Percentiles rank a stretch among this genome's conserved stretches.
These are phyloP conservation scores for Xylaria intraflava DNA, from an alignment of 495 filamentous ascomycete species.

Conservation along the genomic window DNA sequence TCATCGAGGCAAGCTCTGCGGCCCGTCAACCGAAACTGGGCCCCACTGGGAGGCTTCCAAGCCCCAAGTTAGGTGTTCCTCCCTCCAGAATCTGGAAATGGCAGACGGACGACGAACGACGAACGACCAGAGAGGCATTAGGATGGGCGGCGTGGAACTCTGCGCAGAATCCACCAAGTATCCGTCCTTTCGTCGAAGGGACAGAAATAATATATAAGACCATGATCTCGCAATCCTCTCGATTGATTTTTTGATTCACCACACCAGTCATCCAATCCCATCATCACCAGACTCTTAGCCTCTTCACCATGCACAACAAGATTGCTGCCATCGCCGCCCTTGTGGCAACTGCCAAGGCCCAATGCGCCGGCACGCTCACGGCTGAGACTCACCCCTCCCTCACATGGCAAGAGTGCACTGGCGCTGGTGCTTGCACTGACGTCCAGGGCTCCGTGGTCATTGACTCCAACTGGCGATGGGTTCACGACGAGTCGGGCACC, in stretches of 20 bases:
- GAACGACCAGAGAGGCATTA: background rate
- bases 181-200: background rate
- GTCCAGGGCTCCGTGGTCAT: slow-evolving; percentile 48
- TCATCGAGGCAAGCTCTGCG: slow-evolving; percentile 3
- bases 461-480: slow-evolving; percentile 66
- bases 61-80: background rate
- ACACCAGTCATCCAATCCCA: slow-evolving; percentile 12
- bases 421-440: slow-evolving; percentile 44
- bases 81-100: slow-evolving; percentile 3
- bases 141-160: background rate
- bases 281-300: slow-evolving; percentile 17
- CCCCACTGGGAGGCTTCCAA: background rate
- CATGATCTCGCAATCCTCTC: slow-evolving; percentile 4
- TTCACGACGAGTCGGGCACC: slow-evolving; percentile 47
- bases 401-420: slow-evolving; percentile 49
- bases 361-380: slow-evolving; percentile 45
- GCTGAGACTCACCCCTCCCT: slow-evolving; percentile 52
- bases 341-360: slow-evolving; percentile 33
- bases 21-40: slow-evolving; percentile 7
- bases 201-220: slow-evolving; percentile 8
- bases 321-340: slow-evolving; percentile 26
- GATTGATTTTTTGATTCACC: slow-evolving; percentile 1
- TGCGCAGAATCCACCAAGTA: background rate
- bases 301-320: slow-evolving; percentile 16
- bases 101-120: background rate